A percentile compares a stretch with the other conserved stretches of the same genome.
Evolutionary conservation across 345 rosid genomes (phyloP).

Genomic region (Ceriops zippeliana): DNA sequence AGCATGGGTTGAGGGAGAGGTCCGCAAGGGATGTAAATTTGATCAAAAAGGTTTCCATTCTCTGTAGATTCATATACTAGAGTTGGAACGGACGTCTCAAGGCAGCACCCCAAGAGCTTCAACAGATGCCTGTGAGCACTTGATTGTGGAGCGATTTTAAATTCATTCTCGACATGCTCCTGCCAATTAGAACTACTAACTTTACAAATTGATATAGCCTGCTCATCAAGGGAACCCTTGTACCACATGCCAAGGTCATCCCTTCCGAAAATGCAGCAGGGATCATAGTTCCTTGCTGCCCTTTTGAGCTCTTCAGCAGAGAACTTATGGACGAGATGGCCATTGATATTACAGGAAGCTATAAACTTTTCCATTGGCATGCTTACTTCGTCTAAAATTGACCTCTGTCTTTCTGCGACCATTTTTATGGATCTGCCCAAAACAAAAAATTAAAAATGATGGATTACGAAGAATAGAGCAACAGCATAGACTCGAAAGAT

Average conservation of each 20-base stretch:
- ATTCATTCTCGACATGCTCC: conserved; percentile 7
- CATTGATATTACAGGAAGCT: not conserved
- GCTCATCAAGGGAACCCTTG: not conserved
- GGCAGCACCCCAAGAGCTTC: conserved; percentile 19
- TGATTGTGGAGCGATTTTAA: not conserved
- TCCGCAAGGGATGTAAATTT: not conserved
- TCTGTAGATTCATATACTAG: conserved; percentile 12
- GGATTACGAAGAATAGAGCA: no score
- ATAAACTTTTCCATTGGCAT: not conserved
- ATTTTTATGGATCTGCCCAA: not conserved
- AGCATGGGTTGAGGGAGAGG: not conserved
- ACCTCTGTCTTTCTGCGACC: not conserved
- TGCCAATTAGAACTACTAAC: not conserved
- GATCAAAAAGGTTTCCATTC: not conserved
- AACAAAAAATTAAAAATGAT: not conserved
- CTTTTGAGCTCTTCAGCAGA: conserved; percentile 6
- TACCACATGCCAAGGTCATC: not conserved
- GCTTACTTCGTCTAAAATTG: not conserved
- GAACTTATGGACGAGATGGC: not conserved
- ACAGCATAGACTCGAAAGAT: no score
- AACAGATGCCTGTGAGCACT: conserved; percentile 10
- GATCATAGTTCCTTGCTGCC: not conserved
- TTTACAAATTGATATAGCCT: not conserved
- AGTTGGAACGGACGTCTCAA: conserved; percentile 1
- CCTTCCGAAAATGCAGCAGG: not conserved